Percentiles rank a stretch among this genome's conserved stretches.
phyloP scores from a whole-genome alignment of 1,284 basidiomycete genomes.

The Fomitopsis pinicola region DNA sequence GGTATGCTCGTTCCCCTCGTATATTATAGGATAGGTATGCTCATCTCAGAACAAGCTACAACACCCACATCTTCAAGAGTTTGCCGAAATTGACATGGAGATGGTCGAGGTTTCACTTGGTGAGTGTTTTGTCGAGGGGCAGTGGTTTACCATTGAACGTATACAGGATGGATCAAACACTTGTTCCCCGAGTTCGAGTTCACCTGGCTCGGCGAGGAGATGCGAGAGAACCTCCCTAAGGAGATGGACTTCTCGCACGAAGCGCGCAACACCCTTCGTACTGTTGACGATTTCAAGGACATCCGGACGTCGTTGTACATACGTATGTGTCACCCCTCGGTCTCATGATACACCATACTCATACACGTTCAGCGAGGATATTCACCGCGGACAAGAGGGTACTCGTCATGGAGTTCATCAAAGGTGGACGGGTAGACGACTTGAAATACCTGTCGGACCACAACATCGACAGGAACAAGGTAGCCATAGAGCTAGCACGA shows the following conservation, averaged over 20 bases:
- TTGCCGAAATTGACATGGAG: constrained; percentile 81
- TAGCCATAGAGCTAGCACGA: constrained; percentile 83
- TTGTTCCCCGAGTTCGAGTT: constrained; percentile 92
- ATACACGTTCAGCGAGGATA: constrained; percentile 52
- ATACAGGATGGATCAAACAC: constrained; percentile 79
- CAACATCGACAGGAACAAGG: constrained; percentile 91
- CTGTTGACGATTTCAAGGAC: constrained; percentile 69
- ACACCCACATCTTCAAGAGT: constrained; percentile 93
- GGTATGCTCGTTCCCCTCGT: constrained; percentile 31
- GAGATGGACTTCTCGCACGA: constrained; percentile 96
- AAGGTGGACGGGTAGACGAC: constrained; percentile 90
- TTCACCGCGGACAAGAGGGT: constrained; percentile 82
- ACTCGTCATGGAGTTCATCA: constrained; percentile 91
- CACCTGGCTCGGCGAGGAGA: constrained; percentile 91
- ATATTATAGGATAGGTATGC: neutral
- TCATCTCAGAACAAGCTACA: constrained; percentile 55
- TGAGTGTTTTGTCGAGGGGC: constrained; percentile 23
- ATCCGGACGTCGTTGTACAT: constrained; percentile 85
- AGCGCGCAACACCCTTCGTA: constrained; percentile 78
- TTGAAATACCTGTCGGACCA: constrained; percentile 80
- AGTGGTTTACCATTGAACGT: neutral
- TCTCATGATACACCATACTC: neutral
- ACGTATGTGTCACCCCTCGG: constrained; percentile 29
- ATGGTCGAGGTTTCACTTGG: constrained; percentile 83
- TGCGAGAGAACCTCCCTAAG: constrained; percentile 88